Conservation (phyloP, 768 basidiomycete genomes). For the Amanita polypyramis region DNA sequence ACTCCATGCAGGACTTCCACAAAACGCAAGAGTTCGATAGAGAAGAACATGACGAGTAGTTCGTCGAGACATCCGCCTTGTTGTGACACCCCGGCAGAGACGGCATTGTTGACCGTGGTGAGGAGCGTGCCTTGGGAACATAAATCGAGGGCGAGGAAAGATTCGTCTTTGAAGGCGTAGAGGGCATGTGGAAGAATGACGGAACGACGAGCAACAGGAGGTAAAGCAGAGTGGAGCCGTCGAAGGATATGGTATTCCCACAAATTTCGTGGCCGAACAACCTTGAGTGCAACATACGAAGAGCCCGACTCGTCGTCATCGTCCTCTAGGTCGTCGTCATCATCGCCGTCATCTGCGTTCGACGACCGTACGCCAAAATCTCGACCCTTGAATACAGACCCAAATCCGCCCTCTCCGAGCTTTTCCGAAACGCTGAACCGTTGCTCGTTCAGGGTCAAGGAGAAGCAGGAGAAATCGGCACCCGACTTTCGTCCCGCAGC, state of each 20-base stretch:
- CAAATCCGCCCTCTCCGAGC: conserved; percentile 95
- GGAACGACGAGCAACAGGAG: conserved; percentile 46
- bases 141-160: conserved; percentile 78
- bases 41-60: conserved; percentile 90
- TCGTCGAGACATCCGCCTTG: conserved; percentile 83
- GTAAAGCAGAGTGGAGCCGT: conserved; percentile 62
- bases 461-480: conserved; percentile 30
- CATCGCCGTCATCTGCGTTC: conserved; percentile 34
- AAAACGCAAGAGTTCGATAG: conserved; percentile 76
- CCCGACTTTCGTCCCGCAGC: conserved; percentile 27
- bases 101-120: conserved; percentile 82
- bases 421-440: conserved; percentile 72
- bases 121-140: conserved; percentile 90
- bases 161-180: conserved; percentile 83
- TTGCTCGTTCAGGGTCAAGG: conserved; percentile 52
- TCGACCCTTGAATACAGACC: conserved; percentile 84
- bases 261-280: conserved; percentile 77
- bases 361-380: conserved; percentile 32
- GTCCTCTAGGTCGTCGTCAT: conserved; percentile 44
- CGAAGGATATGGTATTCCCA: conserved; percentile 92
- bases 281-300: conserved; percentile 75
- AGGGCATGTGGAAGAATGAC: conserved; percentile 71
- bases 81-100: conserved; percentile 63
- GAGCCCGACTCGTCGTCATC: conserved; percentile 43
- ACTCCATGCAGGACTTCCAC: conserved; percentile 72